Conservation (phyloP, 129 eudicot species). For the Centaurea solstitialis region DNA sequence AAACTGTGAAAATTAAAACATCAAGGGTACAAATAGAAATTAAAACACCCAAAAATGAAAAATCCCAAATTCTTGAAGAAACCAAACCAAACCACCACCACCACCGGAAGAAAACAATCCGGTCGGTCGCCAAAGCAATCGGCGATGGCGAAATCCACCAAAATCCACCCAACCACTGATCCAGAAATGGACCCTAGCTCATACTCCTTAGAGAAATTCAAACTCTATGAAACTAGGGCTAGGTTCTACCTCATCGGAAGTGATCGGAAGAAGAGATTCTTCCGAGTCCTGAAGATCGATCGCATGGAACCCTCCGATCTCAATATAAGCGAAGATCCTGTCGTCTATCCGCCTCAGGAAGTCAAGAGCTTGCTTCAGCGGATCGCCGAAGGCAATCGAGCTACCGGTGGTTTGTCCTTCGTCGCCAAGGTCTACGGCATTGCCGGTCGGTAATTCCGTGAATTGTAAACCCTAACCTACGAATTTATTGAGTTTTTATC, state of each 20-base stretch:
- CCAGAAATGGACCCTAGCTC: conserved; percentile 51
- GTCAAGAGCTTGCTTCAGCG: conserved; percentile 82
- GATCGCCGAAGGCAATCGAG: conserved; percentile 90
- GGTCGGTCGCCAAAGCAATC: not conserved
- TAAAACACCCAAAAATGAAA: too few relatives aligned
- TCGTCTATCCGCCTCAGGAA: conserved; percentile 85
- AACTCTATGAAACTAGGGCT: conserved; percentile 86
- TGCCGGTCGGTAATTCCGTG: conserved; percentile 54
- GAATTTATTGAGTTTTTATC: not conserved
- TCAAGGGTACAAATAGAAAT: not conserved
- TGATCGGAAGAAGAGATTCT: conserved; percentile 74
- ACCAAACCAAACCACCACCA: not conserved
- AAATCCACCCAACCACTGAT: conserved; percentile 51
- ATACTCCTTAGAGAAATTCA: conserved; percentile 86
- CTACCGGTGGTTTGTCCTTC: conserved; percentile 78
- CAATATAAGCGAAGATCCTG: conserved; percentile 89
- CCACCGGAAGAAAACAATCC: conserved; percentile 2
- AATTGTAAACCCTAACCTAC: not conserved
- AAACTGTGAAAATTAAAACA: not conserved
- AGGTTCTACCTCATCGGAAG: conserved; percentile 88
- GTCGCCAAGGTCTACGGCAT: conserved; percentile 94
- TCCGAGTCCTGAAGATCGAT: conserved; percentile 85
- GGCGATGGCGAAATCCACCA: conserved; percentile 37
- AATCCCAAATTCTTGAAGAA: not conserved
- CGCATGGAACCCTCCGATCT: conserved; percentile 88